Evolutionary conservation across 73 alveolate species (phyloP).

Genomic region (Paramecium octaurelia): DNA sequence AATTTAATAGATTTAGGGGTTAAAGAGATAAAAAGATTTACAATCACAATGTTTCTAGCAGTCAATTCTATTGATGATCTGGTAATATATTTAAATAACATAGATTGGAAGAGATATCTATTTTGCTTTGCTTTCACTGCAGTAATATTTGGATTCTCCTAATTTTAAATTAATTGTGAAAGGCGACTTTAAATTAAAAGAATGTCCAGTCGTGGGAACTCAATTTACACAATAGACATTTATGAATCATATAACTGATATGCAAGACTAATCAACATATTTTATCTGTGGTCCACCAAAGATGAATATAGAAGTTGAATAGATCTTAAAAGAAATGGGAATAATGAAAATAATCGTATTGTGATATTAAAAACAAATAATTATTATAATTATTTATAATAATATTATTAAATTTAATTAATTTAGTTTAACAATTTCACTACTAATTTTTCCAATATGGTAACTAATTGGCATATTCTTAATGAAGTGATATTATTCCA

Average conservation of each 20-base stretch:
- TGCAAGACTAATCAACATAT: background rate
- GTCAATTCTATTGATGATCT: background rate
- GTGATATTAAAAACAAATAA: background rate
- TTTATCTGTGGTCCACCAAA: background rate
- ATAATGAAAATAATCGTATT: background rate
- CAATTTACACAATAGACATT: background rate
- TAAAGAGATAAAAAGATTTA: background rate
- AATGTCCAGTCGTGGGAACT: background rate
- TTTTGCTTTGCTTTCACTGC: background rate
- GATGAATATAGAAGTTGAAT: background rate
- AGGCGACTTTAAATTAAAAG: background rate
- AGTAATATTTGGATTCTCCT: background rate
- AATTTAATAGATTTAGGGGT: background rate
- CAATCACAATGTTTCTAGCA: background rate
- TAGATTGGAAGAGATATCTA: background rate
- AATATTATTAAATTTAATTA: background rate
- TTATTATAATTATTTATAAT: background rate
- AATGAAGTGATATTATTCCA: slow-evolving; percentile 59
- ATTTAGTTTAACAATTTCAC: background rate
- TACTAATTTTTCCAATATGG: slow-evolving; percentile 68
- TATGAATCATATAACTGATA: background rate
- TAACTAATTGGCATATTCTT: slow-evolving; percentile 65
- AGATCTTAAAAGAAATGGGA: background rate
- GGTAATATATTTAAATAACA: background rate
- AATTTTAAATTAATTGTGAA: background rate